These are phyloP conservation scores for Chernovozyma aurita DNA, from an alignment of 1,139 yeast genomes.

Conservation along the genomic window DNA sequence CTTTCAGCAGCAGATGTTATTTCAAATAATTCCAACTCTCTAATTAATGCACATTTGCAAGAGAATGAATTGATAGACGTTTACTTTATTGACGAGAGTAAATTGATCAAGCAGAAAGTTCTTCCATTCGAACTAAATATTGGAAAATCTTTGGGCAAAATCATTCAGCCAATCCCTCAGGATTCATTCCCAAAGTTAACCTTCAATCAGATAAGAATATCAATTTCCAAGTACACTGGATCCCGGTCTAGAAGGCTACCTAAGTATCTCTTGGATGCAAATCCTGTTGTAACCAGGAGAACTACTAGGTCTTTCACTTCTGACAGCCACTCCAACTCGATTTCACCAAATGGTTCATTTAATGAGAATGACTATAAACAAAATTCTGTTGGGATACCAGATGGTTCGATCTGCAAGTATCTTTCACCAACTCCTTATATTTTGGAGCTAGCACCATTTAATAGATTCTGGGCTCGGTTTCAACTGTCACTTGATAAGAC, in stretches of 20 bases:
- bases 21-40: conserved; percentile 27
- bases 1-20: conserved; percentile 40
- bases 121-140: conserved; percentile 35
- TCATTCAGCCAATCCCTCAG: background rate
- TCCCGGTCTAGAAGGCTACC: conserved; percentile 24
- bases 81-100: conserved; percentile 24
- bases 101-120: conserved; percentile 16
- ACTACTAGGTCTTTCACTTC: conserved; percentile 13
- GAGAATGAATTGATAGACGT: conserved; percentile 36
- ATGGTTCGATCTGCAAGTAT: conserved; percentile 17
- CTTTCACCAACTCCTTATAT: conserved; percentile 17
- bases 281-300: conserved; percentile 11
- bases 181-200: conserved; percentile 5
- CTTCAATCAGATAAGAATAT: conserved; percentile 14
- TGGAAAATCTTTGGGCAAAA: conserved; percentile 18
- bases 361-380: conserved; percentile 10
- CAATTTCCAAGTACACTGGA: conserved; percentile 18
- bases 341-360: background rate
- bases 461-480: conserved; percentile 31
- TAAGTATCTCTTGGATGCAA: conserved; percentile 12
- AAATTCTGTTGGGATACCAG: conserved; percentile 23
- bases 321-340: background rate
- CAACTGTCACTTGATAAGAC: conserved; percentile 25
- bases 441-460: conserved; percentile 31
- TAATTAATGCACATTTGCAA: conserved; percentile 29